Base-by-base conservation (phyloP, 441 rosid genomes). In the Pelargonium citronellum region DNA sequence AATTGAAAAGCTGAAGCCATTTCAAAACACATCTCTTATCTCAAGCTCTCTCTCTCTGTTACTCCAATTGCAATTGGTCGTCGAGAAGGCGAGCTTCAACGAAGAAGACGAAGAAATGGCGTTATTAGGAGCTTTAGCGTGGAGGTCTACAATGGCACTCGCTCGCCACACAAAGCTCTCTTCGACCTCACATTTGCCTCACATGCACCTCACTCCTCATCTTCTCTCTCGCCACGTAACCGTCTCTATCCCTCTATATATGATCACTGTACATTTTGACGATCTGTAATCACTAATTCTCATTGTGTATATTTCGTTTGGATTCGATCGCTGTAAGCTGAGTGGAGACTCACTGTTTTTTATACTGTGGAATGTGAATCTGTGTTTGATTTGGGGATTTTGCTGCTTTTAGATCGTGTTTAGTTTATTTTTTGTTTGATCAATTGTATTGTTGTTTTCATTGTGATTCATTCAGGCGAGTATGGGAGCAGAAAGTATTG, bases 401-500 rank as follows among this genome's bases (percentile, higher is more conserved):
- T 24, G n/a, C 24, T 19, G 43, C 7, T 3, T 22, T 61, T 46
- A 12, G 12, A 46, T 12, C 39, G 24, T 34, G 11, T 24, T n/a
- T 61, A 1, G 8, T 61, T 61, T 24, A 61, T 22, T 22, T 24
- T 19, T 11, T 7, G 3, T 20, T 0, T 9, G 11, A 7, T 55
- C 61, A 16, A 34, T 34, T 34, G 65, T n/a, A 2, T 61, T 61
- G 15, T 15, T 53, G 8, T 39, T 39, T 7, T 39, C 43, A 39
- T 24, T 61, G 65, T 61, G 65, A 61, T 22, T 22, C 82, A 92
- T 22, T 22, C 82, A 92, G 95, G 78, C 87, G 74, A 89, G 91
- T 71, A 82, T 76, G 83, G 86, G 82, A 30, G 73, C 86, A 37
- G 75, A 67, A 72, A 83, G 79, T 74, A 74, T 85, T 71, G 81